These are phyloP conservation scores for Jaltomata sinuosa DNA, from an alignment of 257 asterid genomes.

Conservation along the genomic window DNA sequence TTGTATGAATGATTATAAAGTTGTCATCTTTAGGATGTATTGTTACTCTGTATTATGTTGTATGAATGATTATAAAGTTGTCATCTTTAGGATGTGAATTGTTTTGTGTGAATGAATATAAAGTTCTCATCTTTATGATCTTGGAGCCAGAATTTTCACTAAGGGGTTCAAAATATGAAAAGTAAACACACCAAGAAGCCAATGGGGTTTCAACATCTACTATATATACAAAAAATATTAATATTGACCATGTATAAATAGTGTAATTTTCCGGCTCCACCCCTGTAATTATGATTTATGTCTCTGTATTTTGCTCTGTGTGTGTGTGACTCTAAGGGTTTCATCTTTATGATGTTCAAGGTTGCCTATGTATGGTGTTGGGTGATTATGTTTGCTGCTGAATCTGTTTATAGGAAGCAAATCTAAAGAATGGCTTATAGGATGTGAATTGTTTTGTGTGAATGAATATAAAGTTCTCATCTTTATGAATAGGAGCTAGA, in stretches of 20 bases:
- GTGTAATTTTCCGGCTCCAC: no score
- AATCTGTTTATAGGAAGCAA: not conserved
- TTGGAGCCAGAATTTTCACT: no score
- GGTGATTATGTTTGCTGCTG: not conserved
- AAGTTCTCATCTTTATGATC: not conserved
- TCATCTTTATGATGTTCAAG: not conserved
- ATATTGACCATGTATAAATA: no score
- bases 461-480: no score
- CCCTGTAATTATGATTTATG: no score
- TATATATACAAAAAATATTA: no score
- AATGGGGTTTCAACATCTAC: no score
- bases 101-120: not conserved
- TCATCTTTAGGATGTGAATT: not conserved
- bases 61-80: not conserved
- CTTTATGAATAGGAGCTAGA: no score
- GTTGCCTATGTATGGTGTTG: not conserved
- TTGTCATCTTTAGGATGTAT: not conserved
- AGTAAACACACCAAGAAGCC: no score
- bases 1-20: no score
- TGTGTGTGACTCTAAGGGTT: not conserved
- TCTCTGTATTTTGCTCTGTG: not conserved
- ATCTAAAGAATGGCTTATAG: conserved; percentile 51
- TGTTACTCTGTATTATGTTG: no score
- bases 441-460: not conserved
- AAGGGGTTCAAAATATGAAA: no score